phyloP scores from a whole-genome alignment of 78 protist species.

The Chrysochromulina parva region DNA sequence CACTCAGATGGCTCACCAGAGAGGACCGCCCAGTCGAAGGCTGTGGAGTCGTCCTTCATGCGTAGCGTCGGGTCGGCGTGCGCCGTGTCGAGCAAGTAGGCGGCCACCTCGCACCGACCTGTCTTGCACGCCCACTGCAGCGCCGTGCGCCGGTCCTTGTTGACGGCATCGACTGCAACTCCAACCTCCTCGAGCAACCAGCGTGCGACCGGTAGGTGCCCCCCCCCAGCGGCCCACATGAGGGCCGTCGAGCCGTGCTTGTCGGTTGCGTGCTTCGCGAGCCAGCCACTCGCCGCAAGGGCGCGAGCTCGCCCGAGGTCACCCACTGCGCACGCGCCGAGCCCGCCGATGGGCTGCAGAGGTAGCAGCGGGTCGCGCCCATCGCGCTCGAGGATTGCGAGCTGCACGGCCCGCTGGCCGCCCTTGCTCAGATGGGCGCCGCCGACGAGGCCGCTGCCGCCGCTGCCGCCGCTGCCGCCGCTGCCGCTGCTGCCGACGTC shows the following conservation, averaged over 20 bases:
- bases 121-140: not conserved
- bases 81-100: not conserved
- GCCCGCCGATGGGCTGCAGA: not conserved
- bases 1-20: not conserved
- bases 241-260: not conserved
- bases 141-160: slow-evolving; percentile 17
- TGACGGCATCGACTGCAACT: not conserved
- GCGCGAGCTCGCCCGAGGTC: not conserved
- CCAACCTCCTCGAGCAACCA: slow-evolving; percentile 1
- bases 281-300: not conserved
- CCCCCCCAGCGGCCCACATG: not conserved
- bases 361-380: not conserved
- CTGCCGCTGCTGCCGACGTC: too few species aligned
- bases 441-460: too few species aligned
- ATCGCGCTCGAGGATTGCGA: not conserved
- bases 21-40: slow-evolving; percentile 23
- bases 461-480: too few species aligned
- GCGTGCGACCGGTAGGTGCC: not conserved
- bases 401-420: too few species aligned
- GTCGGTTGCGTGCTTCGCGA: not conserved
- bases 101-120: not conserved
- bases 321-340: not conserved
- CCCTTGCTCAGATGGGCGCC: too few species aligned
- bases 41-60: not conserved
- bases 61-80: not conserved